Base-by-base conservation (phyloP, 176 grass and related monocot genomes). In the Eremochloa ophiuroides region DNA sequence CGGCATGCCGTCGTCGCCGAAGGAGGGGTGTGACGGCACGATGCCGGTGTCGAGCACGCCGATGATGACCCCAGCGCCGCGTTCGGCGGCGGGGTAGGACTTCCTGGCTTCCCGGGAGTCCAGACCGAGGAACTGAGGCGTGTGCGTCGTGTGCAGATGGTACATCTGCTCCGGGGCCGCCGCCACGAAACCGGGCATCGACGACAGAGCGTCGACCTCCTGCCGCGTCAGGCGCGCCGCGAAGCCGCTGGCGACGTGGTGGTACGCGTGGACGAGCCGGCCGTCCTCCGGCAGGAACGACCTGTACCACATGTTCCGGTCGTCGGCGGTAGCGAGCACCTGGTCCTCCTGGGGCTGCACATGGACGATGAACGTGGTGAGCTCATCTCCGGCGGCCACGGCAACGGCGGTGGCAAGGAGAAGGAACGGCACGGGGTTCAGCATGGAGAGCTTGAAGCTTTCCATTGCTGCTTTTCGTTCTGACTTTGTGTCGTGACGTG, bases 1-100 rank as follows among this genome's bases (percentile, higher is more conserved):
- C 18, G 71, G 81, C 91, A 90, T 93, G n/a, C 69, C 76, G 23
- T 16, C 56, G 81, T 33, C 91, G 50, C 42, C 44, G 82, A 94
- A 94, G 40, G 89, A 94, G 2, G 87, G 84, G 47, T 94, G 93
- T 20, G 53, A 15, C 7, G 81, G 86, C 10, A 20, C 68, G 14
- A 94, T 1, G 31, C 93, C 93, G 14, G 53, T 83, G 84, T 94
- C 89, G 16, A 94, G 53, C 77, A 94, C 12, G 8, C 87, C 92
- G 43, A 94, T 76, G 71, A 94, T 89, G 69, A 91, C 77, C 7
- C 92, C 92, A 8, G 43, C 69, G 16, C 89, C 92, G 0, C 18
- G 35, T 0, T 41, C 41, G 3, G 68, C 15, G 28, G 17, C 25
- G 2, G 78, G 59, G 44, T 42, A 25, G 58, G 80, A 76, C 44